Conservation (phyloP, 2,329 filamentous ascomycete genomes). For the Phaeosphaeria sp. region DNA sequence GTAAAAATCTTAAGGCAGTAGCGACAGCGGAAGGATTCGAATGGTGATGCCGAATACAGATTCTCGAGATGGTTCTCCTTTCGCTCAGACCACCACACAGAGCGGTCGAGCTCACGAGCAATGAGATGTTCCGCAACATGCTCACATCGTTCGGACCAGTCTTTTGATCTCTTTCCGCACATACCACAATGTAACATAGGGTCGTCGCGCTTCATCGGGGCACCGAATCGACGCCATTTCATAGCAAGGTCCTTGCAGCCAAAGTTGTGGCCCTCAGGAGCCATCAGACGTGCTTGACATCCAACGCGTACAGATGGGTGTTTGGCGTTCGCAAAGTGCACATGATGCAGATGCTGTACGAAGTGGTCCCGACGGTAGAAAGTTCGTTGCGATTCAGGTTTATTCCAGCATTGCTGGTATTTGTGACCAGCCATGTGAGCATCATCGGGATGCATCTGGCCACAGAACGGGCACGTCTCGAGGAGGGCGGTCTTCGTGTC, state of each 20-base stretch:
- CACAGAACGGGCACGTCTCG: conserved; percentile 42
- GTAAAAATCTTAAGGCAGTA: conserved; percentile 44
- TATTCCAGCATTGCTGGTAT: conserved; percentile 44
- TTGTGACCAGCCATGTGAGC: conserved; percentile 43
- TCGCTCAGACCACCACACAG: conserved; percentile 42
- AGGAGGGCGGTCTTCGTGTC: conserved; percentile 32
- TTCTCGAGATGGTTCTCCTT: conserved; percentile 43
- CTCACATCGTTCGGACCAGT: conserved; percentile 41
- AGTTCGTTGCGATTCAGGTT: conserved; percentile 44
- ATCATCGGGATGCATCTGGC: conserved; percentile 39
- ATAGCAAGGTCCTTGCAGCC: conserved; percentile 46
- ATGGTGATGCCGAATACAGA: conserved; percentile 33
- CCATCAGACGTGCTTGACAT: conserved; percentile 39
- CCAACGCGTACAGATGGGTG: conserved; percentile 43
- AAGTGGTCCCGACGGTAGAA: conserved; percentile 48
- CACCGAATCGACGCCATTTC: conserved; percentile 44
- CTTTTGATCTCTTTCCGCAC: conserved; percentile 39
- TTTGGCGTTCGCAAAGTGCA: conserved; percentile 43
- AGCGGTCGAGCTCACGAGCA: conserved; percentile 35
- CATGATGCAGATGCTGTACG: conserved; percentile 44
- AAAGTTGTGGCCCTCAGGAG: conserved; percentile 38
- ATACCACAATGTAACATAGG: conserved; percentile 47
- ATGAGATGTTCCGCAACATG: conserved; percentile 44
- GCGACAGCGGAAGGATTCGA: conserved; percentile 42
- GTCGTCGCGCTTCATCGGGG: conserved; percentile 43